Percentiles rank a stretch among this genome's conserved stretches.
Evolutionary conservation across 2,329 filamentous ascomycete genomes (phyloP).

Genomic region (Pestalotiopsis sp.): DNA sequence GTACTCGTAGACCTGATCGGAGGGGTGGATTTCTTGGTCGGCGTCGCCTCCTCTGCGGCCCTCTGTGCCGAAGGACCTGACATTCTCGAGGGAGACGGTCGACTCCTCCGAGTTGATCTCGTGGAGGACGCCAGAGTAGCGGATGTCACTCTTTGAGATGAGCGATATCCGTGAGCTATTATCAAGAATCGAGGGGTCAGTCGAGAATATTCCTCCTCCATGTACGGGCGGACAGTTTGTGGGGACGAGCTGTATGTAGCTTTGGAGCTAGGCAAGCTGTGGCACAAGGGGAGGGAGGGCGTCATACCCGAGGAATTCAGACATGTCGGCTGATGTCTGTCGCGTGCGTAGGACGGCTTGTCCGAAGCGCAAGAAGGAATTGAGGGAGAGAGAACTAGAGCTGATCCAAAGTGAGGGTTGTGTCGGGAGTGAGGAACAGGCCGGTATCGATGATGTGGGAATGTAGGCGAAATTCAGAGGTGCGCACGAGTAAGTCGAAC

Average conservation of each 20-base stretch:
- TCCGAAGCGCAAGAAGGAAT: constrained; percentile 20
- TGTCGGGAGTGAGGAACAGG: not conserved
- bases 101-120: constrained; percentile 98
- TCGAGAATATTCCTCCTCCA: constrained; percentile 16
- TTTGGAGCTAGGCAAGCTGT: constrained; percentile 7
- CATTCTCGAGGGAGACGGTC: constrained; percentile 95
- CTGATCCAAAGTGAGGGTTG: constrained; percentile 9
- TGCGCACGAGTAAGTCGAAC: not conserved
- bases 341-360: constrained; percentile 16
- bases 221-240: not conserved
- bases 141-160: constrained; percentile 96
- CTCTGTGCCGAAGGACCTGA: constrained; percentile 91
- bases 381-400: constrained; percentile 13
- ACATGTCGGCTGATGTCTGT: constrained; percentile 40
- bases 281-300: constrained; percentile 9
- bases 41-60: constrained; percentile 72
- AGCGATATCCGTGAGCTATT: constrained; percentile 87
- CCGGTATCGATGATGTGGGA: constrained; percentile 8
- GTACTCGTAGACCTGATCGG: constrained; percentile 92
- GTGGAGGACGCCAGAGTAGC: constrained; percentile 95
- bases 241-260: constrained; percentile 7
- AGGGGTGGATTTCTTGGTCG: constrained; percentile 79
- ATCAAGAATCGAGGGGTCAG: constrained; percentile 10
- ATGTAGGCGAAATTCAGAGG: not conserved
- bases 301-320: constrained; percentile 60